Conservation (phyloP, 2,329 filamentous ascomycete species). For the Epichloe amarillans region DNA sequence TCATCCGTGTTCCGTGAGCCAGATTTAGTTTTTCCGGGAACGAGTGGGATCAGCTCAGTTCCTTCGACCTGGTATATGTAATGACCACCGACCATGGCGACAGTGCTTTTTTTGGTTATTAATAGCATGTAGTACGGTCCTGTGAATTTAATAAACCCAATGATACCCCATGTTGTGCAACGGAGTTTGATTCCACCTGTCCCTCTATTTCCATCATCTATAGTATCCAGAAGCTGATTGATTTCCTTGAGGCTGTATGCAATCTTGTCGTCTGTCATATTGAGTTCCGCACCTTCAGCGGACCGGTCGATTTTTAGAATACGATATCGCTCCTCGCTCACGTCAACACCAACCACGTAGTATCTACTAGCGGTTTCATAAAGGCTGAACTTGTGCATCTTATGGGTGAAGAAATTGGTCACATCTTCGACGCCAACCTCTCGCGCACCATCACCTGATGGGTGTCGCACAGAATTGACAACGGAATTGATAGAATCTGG, state of each 20-base stretch:
- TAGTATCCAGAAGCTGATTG: constrained; percentile 81
- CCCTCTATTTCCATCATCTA: constrained; percentile 86
- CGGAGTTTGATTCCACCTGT: constrained; percentile 82
- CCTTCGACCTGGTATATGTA: constrained; percentile 92
- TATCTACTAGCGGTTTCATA: constrained; percentile 92
- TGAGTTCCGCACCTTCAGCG: constrained; percentile 60
- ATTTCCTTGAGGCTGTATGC: constrained; percentile 88
- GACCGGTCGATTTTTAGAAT: constrained; percentile 93
- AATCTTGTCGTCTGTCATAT: constrained; percentile 85
- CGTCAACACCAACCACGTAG: constrained; percentile 87
- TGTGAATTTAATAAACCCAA: constrained; percentile 94
- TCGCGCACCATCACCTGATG: constrained; percentile 2
- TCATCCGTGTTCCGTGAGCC: constrained; percentile 77
- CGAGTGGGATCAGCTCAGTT: constrained; percentile 81
- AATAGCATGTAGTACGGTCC: constrained; percentile 94
- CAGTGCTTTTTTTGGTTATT: constrained; percentile 86
- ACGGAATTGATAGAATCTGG: constrained; percentile 27
- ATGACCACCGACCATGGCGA: constrained; percentile 91
- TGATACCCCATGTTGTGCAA: constrained; percentile 81
- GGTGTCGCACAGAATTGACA: constrained; percentile 13
- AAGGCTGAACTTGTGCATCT: constrained; percentile 94
- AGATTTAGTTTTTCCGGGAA: constrained; percentile 60
- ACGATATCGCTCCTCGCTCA: constrained; percentile 76
- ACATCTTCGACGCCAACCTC: constrained; percentile 19
- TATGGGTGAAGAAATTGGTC: constrained; percentile 32